Conservation (phyloP, 345 rosid species). For the Kernera saxatilis region DNA sequence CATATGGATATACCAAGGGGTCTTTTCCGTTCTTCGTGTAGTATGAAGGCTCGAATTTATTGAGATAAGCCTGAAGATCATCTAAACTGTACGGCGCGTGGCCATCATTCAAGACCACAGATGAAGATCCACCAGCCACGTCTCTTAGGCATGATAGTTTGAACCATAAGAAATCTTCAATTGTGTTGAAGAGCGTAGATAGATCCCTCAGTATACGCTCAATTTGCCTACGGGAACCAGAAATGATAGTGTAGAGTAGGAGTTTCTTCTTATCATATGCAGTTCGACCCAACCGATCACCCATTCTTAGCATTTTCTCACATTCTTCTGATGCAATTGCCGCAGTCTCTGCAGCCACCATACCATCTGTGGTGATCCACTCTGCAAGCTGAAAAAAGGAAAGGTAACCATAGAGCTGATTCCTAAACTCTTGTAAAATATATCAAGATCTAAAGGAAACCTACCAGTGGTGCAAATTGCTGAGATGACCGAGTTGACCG, state of each 20-base stretch:
- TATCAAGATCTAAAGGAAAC: conserved; percentile 17
- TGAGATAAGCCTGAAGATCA: conserved; percentile 91
- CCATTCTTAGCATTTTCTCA: conserved; percentile 87
- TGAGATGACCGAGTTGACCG: conserved; percentile 72
- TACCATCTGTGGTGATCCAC: conserved; percentile 86
- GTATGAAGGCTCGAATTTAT: conserved; percentile 90
- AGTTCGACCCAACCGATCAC: conserved; percentile 89
- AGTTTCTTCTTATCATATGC: conserved; percentile 92
- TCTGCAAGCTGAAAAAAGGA: conserved; percentile 68
- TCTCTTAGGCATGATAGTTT: conserved; percentile 74
- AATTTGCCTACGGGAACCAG: conserved; percentile 89
- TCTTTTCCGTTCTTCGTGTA: conserved; percentile 97
- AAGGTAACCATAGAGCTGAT: conserved; percentile 17
- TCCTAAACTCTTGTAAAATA: conserved; percentile 1
- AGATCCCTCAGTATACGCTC: conserved; percentile 83
- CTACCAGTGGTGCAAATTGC: conserved; percentile 92
- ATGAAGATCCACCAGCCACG: conserved; percentile 48
- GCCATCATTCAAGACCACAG: conserved; percentile 65
- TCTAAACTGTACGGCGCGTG: conserved; percentile 70
- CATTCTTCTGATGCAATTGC: conserved; percentile 94
- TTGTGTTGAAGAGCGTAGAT: conserved; percentile 76
- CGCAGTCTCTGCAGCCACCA: conserved; percentile 73
- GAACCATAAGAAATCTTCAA: conserved; percentile 99
- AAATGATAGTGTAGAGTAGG: conserved; percentile 80
- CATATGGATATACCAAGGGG: conserved; percentile 89